A percentile compares a stretch with the other conserved stretches of the same genome.
Evolutionary conservation across 2,329 filamentous ascomycete species (phyloP).

Genomic region (Talaromyces verruculosus): DNA sequence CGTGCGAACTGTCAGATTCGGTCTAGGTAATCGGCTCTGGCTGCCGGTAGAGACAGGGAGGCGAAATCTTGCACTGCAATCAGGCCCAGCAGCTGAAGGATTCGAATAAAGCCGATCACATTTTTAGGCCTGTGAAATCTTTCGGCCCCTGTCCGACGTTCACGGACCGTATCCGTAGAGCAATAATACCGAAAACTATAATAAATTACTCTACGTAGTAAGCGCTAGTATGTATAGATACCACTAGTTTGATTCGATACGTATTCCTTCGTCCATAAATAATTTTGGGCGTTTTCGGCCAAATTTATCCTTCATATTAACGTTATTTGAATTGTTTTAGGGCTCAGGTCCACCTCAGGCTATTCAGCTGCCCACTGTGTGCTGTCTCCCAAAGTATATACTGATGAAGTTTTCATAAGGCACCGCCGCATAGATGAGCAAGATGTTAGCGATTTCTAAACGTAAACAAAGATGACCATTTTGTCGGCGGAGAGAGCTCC

Average conservation of each 20-base stretch:
- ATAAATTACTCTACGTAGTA: neutral
- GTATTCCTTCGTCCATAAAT: neutral
- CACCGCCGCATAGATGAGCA: neutral
- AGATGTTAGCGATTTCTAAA: neutral
- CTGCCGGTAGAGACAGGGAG: neutral
- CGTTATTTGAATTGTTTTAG: neutral
- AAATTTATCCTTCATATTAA: neutral
- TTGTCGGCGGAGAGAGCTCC: neutral
- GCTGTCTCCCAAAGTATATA: neutral
- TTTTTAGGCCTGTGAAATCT: neutral
- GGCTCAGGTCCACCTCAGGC: neutral
- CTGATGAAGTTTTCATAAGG: neutral
- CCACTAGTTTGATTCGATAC: neutral
- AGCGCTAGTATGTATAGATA: neutral
- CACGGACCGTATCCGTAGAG: neutral
- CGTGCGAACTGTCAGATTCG: neutral
- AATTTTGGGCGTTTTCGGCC: neutral
- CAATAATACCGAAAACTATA: neutral
- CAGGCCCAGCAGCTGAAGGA: neutral
- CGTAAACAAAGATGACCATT: neutral
- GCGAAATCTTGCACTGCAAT: neutral
- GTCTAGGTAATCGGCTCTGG: neutral
- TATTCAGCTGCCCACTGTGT: neutral
- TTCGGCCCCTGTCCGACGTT: neutral
- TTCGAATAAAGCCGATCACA: neutral